Evolutionary conservation across 495 filamentous ascomycete genomes (phyloP).

Genomic region (Penicillium soppii): DNA sequence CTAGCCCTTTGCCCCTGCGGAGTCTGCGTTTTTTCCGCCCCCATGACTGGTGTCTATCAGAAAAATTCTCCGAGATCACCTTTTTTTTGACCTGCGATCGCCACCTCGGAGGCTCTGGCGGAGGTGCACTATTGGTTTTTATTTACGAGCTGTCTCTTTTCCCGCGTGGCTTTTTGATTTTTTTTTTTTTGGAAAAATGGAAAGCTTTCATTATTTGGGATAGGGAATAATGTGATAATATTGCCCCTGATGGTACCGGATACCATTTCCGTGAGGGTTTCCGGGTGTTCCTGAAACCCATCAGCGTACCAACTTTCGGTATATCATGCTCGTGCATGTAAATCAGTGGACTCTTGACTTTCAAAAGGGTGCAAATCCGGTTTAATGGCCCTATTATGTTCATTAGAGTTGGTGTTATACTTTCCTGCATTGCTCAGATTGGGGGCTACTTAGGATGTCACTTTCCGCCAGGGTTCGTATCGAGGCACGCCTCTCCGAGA

Average conservation of each 20-base stretch:
- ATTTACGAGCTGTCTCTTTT: neutral
- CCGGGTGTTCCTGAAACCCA: neutral
- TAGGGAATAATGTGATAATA: no score
- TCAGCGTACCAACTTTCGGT: neutral
- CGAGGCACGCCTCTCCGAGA: no score
- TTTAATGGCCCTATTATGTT: no score
- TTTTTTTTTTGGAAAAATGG: no score
- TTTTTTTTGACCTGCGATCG: constrained; percentile 3
- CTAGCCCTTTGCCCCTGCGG: constrained; percentile 1
- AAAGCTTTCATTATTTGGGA: no score
- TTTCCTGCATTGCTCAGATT: no score
- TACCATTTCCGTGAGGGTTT: neutral
- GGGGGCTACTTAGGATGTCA: no score
- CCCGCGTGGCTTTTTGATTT: neutral
- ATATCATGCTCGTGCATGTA: neutral
- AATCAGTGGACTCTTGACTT: neutral
- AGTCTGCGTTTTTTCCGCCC: neutral
- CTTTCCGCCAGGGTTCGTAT: no score
- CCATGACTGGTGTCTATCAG: constrained; percentile 1
- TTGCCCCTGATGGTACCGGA: no score
- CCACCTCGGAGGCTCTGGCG: neutral
- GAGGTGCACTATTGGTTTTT: neutral
- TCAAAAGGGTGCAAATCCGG: no score
- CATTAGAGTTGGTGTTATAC: no score
- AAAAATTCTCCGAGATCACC: constrained; percentile 30